Conservation (phyloP, 495 filamentous ascomycete species). For the Tuber umbilicatum region DNA sequence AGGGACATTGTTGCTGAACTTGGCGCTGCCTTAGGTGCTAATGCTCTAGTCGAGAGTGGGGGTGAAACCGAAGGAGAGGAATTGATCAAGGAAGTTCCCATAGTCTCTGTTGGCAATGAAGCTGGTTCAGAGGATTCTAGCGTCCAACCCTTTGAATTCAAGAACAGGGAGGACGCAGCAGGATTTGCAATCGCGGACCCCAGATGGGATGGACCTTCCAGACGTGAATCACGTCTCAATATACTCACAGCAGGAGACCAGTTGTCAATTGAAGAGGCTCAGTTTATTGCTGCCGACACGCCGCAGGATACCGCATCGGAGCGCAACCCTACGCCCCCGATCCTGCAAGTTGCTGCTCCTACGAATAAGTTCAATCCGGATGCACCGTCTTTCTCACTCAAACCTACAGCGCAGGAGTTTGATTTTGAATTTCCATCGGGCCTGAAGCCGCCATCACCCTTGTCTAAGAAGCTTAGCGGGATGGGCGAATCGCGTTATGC, state of each 20-base stretch:
- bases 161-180: constrained; percentile 23
- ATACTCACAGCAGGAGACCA: constrained; percentile 14
- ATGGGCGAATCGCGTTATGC: constrained; percentile 40
- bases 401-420: constrained; percentile 27
- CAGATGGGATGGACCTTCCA: constrained; percentile 22
- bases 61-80: constrained; percentile 26
- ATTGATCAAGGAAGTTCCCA: constrained; percentile 18
- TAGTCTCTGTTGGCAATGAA: constrained; percentile 13
- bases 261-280: constrained; percentile 27
- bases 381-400: constrained; percentile 9
- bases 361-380: neutral
- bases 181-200: constrained; percentile 33
- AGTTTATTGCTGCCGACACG: constrained; percentile 17
- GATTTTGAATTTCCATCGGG: constrained; percentile 34
- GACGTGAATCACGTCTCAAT: constrained; percentile 22
- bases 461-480: constrained; percentile 20
- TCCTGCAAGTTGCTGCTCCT: neutral
- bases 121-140: constrained; percentile 15
- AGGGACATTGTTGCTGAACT: constrained; percentile 15
- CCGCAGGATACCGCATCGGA: constrained; percentile 21
- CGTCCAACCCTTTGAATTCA: constrained; percentile 33
- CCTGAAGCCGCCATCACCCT: constrained; percentile 17
- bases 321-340: constrained; percentile 9
- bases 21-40: constrained; percentile 18
- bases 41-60: constrained; percentile 20